phyloP scores from a whole-genome alignment of 257 asterid species.

The Nyctanthes arbortristis region DNA sequence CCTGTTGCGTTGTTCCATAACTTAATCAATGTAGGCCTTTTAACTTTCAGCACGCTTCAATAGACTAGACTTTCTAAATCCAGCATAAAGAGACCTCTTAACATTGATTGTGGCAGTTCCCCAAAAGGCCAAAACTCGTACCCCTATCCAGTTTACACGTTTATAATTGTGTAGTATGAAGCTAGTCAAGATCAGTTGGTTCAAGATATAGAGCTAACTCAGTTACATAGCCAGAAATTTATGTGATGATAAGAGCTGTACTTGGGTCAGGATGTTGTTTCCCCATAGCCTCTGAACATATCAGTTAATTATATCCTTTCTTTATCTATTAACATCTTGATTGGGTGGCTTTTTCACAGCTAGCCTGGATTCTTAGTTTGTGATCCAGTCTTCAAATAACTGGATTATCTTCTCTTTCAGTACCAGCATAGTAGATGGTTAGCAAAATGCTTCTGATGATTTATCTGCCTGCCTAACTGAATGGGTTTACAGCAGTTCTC shows the following conservation, averaged over 20 bases:
- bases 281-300: neutral
- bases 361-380: neutral
- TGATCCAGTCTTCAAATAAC: neutral
- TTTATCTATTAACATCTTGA: neutral
- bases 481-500: neutral
- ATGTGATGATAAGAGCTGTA: neutral
- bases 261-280: neutral
- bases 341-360: neutral
- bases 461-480: neutral
- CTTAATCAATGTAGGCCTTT: neutral
- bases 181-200: neutral
- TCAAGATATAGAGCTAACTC: neutral
- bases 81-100: neutral
- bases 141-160: constrained; percentile 8
- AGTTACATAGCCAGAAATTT: neutral
- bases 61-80: neutral
- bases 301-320: too few relatives aligned
- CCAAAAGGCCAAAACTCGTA: neutral
- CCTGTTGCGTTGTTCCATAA: neutral
- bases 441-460: neutral
- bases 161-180: neutral
- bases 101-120: neutral
- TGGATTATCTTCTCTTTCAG: neutral
- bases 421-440: neutral
- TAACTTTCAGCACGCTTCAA: neutral